phyloP scores from a whole-genome alignment of 345 rosid genomes.

The Rhizophora apiculata region DNA sequence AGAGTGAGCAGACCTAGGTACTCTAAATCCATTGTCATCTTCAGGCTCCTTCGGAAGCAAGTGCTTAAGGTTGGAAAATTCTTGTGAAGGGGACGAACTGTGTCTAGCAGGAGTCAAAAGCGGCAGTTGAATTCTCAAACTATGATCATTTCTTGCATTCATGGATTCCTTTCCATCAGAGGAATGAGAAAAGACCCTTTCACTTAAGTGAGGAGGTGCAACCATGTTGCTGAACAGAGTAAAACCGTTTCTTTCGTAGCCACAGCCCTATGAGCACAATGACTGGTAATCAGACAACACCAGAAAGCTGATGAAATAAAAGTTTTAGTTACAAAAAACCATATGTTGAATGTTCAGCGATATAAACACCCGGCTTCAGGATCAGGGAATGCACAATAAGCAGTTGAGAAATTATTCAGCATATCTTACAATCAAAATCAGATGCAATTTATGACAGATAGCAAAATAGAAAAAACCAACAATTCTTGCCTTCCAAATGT shows the following conservation, averaged over 20 bases:
- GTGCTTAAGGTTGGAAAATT: constrained; percentile 36
- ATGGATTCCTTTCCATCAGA: constrained; percentile 20
- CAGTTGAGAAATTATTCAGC: background rate
- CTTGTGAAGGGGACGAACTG: constrained; percentile 27
- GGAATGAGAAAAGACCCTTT: constrained; percentile 35
- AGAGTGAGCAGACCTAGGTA: constrained; percentile 30
- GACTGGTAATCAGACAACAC: constrained; percentile 3
- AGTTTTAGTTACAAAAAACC: background rate
- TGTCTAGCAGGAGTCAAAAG: constrained; percentile 26
- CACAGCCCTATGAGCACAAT: constrained; percentile 38
- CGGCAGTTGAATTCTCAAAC: constrained; percentile 23
- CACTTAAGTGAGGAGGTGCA: constrained; percentile 37
- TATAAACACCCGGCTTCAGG: background rate
- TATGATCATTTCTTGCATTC: constrained; percentile 21
- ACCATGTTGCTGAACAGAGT: constrained; percentile 32
- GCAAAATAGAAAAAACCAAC: background rate
- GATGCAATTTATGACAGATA: background rate
- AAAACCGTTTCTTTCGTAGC: constrained; percentile 37
- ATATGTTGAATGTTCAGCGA: background rate
- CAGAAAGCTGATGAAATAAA: background rate
- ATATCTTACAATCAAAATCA: background rate
- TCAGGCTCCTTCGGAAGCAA: constrained; percentile 31
- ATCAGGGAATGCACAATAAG: background rate
- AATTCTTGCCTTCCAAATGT: background rate
- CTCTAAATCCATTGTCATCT: constrained; percentile 32